These are phyloP conservation scores for Jasminum sambac DNA, from an alignment of 257 asterid species.

Conservation along the genomic window DNA sequence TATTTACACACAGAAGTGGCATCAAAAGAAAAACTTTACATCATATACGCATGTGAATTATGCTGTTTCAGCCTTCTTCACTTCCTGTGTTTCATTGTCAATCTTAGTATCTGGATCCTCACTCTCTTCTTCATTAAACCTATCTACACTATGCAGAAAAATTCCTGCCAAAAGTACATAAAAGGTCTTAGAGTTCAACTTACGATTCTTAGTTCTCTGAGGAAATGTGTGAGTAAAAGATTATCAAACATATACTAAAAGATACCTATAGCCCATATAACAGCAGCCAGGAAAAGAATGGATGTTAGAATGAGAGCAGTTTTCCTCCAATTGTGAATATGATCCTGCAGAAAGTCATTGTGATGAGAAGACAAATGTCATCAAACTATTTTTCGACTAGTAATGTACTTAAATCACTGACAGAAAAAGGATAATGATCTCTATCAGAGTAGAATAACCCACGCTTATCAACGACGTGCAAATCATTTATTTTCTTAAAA, in stretches of 20 bases:
- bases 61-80: slow-evolving; percentile 34
- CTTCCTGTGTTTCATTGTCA: slow-evolving; percentile 63
- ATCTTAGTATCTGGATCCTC: slow-evolving; percentile 33
- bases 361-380: neutral
- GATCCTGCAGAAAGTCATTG: slow-evolving; percentile 56
- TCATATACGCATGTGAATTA: slow-evolving; percentile 8
- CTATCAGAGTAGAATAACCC: too few species aligned
- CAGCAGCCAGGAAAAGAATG: slow-evolving; percentile 69
- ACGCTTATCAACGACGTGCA: too few species aligned
- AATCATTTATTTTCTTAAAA: too few species aligned
- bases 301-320: slow-evolving; percentile 79
- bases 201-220: neutral
- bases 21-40: neutral
- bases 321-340: slow-evolving; percentile 78
- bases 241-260: too few species aligned
- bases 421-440: neutral
- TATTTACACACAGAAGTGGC: slow-evolving; percentile 29
- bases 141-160: slow-evolving; percentile 68
- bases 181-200: neutral
- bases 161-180: slow-evolving; percentile 46
- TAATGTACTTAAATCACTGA: neutral
- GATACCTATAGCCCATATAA: slow-evolving; percentile 84
- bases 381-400: neutral
- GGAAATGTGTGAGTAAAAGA: neutral
- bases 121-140: slow-evolving; percentile 69